Evolutionary conservation across 1,139 yeast genomes (phyloP).

Genomic region (Kluyveromyces sp.): DNA sequence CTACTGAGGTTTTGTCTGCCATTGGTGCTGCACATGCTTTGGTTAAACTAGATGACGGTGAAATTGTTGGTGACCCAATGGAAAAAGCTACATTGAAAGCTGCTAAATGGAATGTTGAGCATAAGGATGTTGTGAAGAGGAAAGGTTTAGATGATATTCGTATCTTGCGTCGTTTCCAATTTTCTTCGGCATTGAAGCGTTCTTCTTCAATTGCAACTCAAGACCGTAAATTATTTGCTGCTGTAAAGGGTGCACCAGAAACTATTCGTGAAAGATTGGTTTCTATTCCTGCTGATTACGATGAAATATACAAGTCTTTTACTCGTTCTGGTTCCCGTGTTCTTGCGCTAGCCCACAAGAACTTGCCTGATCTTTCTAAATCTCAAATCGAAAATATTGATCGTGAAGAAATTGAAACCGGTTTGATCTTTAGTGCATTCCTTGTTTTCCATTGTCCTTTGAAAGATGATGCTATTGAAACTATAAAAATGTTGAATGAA

Average conservation of each 20-base stretch:
- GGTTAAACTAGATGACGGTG: constrained; percentile 90
- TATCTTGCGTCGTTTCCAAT: constrained; percentile 91
- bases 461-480: constrained; percentile 84
- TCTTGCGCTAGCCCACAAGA: constrained; percentile 82
- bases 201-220: constrained; percentile 82
- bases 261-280: constrained; percentile 74
- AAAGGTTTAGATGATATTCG: constrained; percentile 49
- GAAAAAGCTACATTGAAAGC: constrained; percentile 92
- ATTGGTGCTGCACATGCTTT: constrained; percentile 96
- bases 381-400: constrained; percentile 47
- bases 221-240: constrained; percentile 57
- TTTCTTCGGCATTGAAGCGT: constrained; percentile 91
- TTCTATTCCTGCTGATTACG: constrained; percentile 71
- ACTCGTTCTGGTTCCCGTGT: constrained; percentile 97
- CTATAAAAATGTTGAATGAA: constrained; percentile 87
- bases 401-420: constrained; percentile 71
- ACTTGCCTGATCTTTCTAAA: constrained; percentile 47
- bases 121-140: constrained; percentile 51
- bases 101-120: constrained; percentile 77
- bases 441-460: constrained; percentile 96
- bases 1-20: constrained; percentile 60
- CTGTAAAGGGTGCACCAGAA: constrained; percentile 99
- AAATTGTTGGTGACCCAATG: constrained; percentile 98
- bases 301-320: constrained; percentile 78
- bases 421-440: constrained; percentile 80